phyloP scores from a whole-genome alignment of 192 early-diverging fungal genomes.

The Phlyctochytrium planicorne region DNA sequence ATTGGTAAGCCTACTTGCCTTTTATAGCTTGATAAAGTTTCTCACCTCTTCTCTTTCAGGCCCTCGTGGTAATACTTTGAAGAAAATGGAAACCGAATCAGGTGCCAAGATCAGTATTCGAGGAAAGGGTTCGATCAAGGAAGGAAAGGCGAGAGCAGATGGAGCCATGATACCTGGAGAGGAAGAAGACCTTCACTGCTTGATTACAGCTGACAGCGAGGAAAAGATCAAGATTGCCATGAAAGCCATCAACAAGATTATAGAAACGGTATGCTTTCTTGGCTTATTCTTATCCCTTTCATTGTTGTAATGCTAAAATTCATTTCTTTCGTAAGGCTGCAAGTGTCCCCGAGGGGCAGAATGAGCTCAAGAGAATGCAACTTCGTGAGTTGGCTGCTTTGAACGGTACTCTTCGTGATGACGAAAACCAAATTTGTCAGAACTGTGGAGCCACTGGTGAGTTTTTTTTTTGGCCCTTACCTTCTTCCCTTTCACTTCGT shows the following conservation, averaged over 20 bases:
- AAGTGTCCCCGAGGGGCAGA: constrained; percentile 87
- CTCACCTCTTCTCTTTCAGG: constrained; percentile 34
- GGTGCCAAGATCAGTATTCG: constrained; percentile 96
- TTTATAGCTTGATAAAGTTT: too few species aligned
- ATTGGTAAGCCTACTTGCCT: constrained; percentile 55
- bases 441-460: constrained; percentile 79
- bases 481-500: background rate
- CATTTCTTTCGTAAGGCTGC: constrained; percentile 61
- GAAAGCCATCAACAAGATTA: constrained; percentile 86
- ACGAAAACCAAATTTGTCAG: constrained; percentile 89
- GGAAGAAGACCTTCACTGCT: constrained; percentile 82
- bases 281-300: constrained; percentile 1
- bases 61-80: constrained; percentile 94
- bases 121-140: constrained; percentile 94
- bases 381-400: constrained; percentile 90
- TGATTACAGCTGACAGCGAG: constrained; percentile 86
- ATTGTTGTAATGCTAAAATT: constrained; percentile 5
- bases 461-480: background rate
- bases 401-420: constrained; percentile 95
- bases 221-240: constrained; percentile 84
- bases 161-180: constrained; percentile 48
- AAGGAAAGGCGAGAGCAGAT: constrained; percentile 71
- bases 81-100: constrained; percentile 91
- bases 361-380: constrained; percentile 93
- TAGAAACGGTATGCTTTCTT: constrained; percentile 73